Base-by-base conservation (phyloP, 768 basidiomycete genomes). In the Amanita polypyramis region DNA sequence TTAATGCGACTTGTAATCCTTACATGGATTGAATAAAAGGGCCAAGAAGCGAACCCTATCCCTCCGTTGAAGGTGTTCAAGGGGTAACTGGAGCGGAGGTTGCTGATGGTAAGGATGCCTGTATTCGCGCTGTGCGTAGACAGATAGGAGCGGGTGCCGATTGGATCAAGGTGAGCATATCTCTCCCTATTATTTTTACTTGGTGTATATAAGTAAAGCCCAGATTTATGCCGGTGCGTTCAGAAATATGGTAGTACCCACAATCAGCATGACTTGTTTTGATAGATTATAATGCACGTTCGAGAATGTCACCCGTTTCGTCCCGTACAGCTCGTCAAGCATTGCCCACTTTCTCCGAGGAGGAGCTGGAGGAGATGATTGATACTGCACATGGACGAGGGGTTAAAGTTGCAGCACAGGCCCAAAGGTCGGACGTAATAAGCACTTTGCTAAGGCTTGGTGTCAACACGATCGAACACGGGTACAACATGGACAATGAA, bases 71-170 rank as follows among this genome's bases (percentile, higher is more conserved):
- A 50, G 79, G 76, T 5, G 63, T 79, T 6, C 76, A 83, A 52
- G 74, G 76, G 1, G 64, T 77, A 33, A 72, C 66, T 3, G 77
- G 81, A 5, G 77, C 79, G 7, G 74, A 79, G 49, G 68, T 70
- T 3, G 79, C 72, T 1, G 79, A 83, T 52, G 82, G 80, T 1
- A 61, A 69, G 19, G 73, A 72, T 27, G 76, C 68, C 29, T 79
- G 80, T 54, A 57, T 73, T 34, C 69, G 25, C 25, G 25, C 25
- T 10, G 76, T 80, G 4, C 66, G 80, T 21, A 69, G 68, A 50
- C 82, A 82, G 53, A 70, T 83, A 47, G 80, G 80, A 25, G 73
- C 76, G 10, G 79, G 79, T 5, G 75, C 80, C 3, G 82, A 83
- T 60, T 80, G 75, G 76, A 78, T 84, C 53, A 82, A 82, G 71